A percentile compares a stretch with the other conserved stretches of the same genome.
phyloP scores from a whole-genome alignment of 495 filamentous ascomycete species.

The Penicillium coffeae region DNA sequence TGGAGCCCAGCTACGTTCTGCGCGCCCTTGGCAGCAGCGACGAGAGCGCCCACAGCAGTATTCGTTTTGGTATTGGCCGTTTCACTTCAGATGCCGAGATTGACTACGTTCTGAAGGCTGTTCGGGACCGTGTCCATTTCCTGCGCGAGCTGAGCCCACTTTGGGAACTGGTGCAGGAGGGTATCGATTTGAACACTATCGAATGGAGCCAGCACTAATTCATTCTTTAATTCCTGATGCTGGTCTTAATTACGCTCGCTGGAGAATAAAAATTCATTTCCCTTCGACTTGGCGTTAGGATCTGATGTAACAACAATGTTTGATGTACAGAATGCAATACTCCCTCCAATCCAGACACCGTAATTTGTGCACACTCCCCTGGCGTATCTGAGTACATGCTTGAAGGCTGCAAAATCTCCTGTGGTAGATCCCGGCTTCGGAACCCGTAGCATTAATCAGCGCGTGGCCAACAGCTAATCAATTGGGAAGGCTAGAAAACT shows the following conservation, averaged over 20 bases:
- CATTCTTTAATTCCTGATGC: conserved; percentile 2
- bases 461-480: no score
- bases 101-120: conserved; percentile 95
- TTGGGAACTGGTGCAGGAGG: conserved; percentile 98
- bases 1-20: conserved; percentile 94
- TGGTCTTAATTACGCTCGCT: conserved; percentile 21
- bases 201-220: conserved; percentile 81
- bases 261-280: conserved; percentile 14
- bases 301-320: conserved; percentile 23
- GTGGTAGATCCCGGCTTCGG: no score
- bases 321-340: conserved; percentile 29
- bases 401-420: no score
- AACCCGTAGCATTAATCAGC: no score
- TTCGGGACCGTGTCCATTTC: conserved; percentile 83
- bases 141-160: conserved; percentile 91
- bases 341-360: conserved; percentile 16
- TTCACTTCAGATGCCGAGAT: conserved; percentile 96
- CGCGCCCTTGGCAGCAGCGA: conserved; percentile 92
- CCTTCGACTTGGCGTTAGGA: conserved; percentile 33
- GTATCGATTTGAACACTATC: conserved; percentile 91
- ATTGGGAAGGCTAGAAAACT: no score
- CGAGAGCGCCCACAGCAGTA: conserved; percentile 95
- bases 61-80: conserved; percentile 93
- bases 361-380: no score
- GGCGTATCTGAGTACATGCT: no score